Conservation (phyloP, 768 basidiomycete genomes). For the Termitomyces heimii region DNA sequence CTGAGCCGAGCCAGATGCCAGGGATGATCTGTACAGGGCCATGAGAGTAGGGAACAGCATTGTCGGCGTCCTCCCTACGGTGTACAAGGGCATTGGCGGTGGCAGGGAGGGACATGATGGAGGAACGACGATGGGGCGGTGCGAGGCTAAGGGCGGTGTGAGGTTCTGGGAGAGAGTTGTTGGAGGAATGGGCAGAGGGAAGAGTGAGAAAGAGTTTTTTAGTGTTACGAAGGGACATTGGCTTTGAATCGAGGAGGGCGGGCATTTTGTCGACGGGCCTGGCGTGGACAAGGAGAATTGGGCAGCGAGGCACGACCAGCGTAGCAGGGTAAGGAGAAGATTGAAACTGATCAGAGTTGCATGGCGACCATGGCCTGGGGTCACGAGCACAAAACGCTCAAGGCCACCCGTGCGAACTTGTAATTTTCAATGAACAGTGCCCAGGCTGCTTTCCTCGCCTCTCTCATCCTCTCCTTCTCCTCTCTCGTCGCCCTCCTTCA, state of each 20-base stretch:
- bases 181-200: slow-evolving; percentile 54
- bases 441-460: slow-evolving; percentile 49
- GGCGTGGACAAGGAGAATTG: slow-evolving; percentile 15
- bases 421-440: slow-evolving; percentile 42
- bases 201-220: slow-evolving; percentile 72
- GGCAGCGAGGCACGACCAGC: slow-evolving; percentile 16
- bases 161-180: slow-evolving; percentile 35
- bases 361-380: slow-evolving; percentile 1
- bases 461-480: slow-evolving; percentile 42
- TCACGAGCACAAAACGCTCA: not conserved
- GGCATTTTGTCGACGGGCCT: slow-evolving; percentile 19
- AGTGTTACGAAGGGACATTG: slow-evolving; percentile 56
- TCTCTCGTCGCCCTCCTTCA: slow-evolving; percentile 40
- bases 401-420: slow-evolving; percentile 8
- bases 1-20: slow-evolving; percentile 84
- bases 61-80: slow-evolving; percentile 58
- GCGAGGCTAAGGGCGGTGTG: slow-evolving; percentile 26
- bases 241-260: slow-evolving; percentile 44
- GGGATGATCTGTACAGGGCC: slow-evolving; percentile 85
- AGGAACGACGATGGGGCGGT: slow-evolving; percentile 50
- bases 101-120: slow-evolving; percentile 63
- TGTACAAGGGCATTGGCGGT: slow-evolving; percentile 47
- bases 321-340: slow-evolving; percentile 19
- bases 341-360: slow-evolving; percentile 9
- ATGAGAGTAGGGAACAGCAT: slow-evolving; percentile 64